These are phyloP conservation scores for Cyberlindnera maclurae DNA, from an alignment of 805 yeast species.

Conservation along the genomic window DNA sequence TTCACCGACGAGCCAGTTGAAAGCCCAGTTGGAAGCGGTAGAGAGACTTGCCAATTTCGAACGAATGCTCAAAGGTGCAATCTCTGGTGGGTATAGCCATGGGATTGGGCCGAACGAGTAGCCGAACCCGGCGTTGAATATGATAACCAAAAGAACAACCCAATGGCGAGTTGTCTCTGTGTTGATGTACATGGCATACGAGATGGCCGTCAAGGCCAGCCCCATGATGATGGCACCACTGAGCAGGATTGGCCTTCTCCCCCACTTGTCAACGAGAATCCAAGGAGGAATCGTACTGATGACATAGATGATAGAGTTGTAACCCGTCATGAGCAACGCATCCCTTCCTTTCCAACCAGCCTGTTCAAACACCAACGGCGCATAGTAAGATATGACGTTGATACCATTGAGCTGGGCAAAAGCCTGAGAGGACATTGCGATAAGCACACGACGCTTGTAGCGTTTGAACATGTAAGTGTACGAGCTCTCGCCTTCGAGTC, in stretches of 20 bases:
- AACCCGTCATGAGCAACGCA: constrained; percentile 88
- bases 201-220: constrained; percentile 53
- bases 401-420: constrained; percentile 94
- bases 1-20: constrained; percentile 88
- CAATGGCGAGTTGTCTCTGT: constrained; percentile 50
- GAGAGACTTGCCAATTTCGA: constrained; percentile 88
- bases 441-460: constrained; percentile 70
- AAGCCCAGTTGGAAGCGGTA: constrained; percentile 90
- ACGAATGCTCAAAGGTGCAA: constrained; percentile 75
- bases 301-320: constrained; percentile 55
- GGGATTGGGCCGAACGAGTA: constrained; percentile 94
- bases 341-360: constrained; percentile 92
- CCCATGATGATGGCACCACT: constrained; percentile 82
- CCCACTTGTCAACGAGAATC: constrained; percentile 88
- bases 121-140: constrained; percentile 82
- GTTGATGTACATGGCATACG: constrained; percentile 50
- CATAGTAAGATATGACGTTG: constrained; percentile 87
- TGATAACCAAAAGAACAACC: constrained; percentile 70
- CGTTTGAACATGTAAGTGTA: constrained; percentile 69
- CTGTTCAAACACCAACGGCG: constrained; percentile 88
- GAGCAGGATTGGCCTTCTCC: constrained; percentile 76
- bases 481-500: constrained; percentile 74
- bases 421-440: constrained; percentile 86
- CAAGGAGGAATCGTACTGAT: constrained; percentile 80
- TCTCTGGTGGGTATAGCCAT: constrained; percentile 83